Evolutionary conservation across 306 rosid genomes (phyloP).

Genomic region (Canavalia gladiata): DNA sequence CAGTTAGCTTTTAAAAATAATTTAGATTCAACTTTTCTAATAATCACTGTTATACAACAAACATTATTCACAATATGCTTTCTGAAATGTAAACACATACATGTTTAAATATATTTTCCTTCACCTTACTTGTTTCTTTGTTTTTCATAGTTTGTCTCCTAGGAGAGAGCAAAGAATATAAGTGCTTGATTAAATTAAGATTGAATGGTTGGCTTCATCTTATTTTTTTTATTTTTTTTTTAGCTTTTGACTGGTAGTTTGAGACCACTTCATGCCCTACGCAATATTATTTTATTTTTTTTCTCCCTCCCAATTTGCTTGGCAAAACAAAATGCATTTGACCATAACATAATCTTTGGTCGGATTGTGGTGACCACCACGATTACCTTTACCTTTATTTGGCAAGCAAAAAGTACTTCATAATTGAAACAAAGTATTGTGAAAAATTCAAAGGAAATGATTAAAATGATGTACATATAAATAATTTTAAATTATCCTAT

Average conservation of each 20-base stretch:
- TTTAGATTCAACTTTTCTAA: too few species aligned
- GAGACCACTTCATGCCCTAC: constrained; percentile 51
- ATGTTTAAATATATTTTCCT: neutral
- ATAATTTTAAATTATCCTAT: too few species aligned
- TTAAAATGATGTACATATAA: neutral
- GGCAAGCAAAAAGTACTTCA: constrained; percentile 31
- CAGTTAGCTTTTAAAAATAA: too few species aligned
- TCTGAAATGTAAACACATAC: too few species aligned
- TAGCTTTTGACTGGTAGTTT: constrained; percentile 8
- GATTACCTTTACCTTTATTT: constrained; percentile 20
- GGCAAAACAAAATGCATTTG: constrained; percentile 40
- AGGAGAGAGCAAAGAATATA: constrained; percentile 1
- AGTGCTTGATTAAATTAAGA: constrained; percentile 31
- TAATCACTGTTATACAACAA: too few species aligned
- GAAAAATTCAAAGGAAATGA: neutral
- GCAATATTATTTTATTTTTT: constrained; percentile 30
- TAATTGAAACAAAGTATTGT: neutral
- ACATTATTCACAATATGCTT: too few species aligned
- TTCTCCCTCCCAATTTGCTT: constrained; percentile 35
- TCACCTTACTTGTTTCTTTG: constrained; percentile 38
- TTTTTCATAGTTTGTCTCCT: constrained; percentile 45
- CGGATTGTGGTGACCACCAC: constrained; percentile 23
- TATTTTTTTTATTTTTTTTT: neutral
- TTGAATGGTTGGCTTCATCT: constrained; percentile 22
- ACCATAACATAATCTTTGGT: constrained; percentile 37